phyloP scores from a whole-genome alignment of 179 eudicot species.

The Beta lomatogona region DNA sequence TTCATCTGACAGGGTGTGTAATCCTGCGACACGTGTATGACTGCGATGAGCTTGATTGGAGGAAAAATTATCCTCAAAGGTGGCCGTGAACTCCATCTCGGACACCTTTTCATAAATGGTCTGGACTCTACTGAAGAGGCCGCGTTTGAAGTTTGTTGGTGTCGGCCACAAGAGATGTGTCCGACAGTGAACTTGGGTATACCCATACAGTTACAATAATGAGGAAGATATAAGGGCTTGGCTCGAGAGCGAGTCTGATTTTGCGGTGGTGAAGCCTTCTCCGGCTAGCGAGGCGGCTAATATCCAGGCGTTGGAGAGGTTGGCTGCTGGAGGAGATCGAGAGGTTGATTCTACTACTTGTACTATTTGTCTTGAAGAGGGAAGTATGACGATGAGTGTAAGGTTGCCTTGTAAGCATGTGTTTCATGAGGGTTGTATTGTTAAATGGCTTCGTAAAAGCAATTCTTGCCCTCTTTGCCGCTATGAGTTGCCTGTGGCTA shows the following conservation, averaged over 20 bases:
- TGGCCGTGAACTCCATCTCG: too few species aligned
- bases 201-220: too few species aligned
- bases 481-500: constrained; percentile 15
- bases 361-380: not conserved
- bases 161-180: too few species aligned
- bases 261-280: not conserved
- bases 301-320: not conserved
- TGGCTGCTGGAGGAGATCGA: too few species aligned
- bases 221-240: not conserved
- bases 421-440: constrained; percentile 26
- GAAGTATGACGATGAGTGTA: not conserved
- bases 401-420: constrained; percentile 29
- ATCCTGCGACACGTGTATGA: too few species aligned
- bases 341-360: not conserved
- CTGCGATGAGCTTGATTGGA: too few species aligned
- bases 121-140: too few species aligned
- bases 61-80: too few species aligned
- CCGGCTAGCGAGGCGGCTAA: not conserved
- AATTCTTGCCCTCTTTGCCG: constrained; percentile 30
- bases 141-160: too few species aligned
- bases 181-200: too few species aligned
- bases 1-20: too few species aligned
- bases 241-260: not conserved
- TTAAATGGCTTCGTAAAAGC: constrained; percentile 14
- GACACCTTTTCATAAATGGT: too few species aligned